Conservation (phyloP, 192 early-diverging fungal genomes). For the Rhizophagus clarus region DNA sequence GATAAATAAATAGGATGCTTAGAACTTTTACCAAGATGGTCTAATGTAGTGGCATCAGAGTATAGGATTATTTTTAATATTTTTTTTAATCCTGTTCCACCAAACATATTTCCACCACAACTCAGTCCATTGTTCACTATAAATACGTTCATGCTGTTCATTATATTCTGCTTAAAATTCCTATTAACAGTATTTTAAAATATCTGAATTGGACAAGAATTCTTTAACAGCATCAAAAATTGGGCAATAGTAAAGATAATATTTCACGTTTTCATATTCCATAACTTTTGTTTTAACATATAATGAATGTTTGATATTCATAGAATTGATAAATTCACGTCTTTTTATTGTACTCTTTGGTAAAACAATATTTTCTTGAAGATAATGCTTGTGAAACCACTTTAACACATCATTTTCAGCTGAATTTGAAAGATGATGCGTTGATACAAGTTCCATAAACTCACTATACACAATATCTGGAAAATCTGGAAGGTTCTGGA, state of each 20-base stretch:
- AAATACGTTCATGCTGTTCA: background rate
- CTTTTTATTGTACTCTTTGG: background rate
- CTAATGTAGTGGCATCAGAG: background rate
- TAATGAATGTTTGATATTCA: background rate
- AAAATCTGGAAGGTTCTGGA: background rate
- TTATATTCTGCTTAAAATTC: background rate
- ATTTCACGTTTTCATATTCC: background rate
- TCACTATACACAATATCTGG: background rate
- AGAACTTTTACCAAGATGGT: background rate
- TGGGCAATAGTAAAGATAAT: background rate
- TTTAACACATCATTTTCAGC: background rate
- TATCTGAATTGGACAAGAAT: background rate
- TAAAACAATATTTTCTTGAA: background rate
- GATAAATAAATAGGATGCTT: background rate
- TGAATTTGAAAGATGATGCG: background rate
- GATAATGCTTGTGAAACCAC: background rate
- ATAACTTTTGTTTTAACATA: background rate
- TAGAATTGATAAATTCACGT: background rate
- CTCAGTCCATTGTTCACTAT: background rate
- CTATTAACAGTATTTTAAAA: background rate
- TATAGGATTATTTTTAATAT: background rate
- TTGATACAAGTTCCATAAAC: background rate
- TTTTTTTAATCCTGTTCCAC: background rate
- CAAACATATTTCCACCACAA: background rate
- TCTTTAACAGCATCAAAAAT: background rate